Percentiles rank a stretch among this genome's conserved stretches.
Evolutionary conservation across 495 filamentous ascomycete genomes (phyloP).

Genomic region (Apiosordaria backusii): DNA sequence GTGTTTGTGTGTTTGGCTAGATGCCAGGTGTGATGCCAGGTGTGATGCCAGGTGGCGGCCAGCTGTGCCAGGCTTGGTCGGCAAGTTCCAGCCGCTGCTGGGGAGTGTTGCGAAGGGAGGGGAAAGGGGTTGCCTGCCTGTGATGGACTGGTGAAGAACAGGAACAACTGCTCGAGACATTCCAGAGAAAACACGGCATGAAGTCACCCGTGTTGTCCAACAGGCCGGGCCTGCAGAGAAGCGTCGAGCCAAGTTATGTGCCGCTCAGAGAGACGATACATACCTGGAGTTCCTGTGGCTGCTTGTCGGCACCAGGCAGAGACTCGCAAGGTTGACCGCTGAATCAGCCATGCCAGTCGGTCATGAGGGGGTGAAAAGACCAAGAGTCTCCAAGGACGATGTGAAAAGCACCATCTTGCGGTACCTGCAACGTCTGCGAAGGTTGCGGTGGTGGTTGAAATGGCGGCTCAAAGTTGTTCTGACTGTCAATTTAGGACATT

Average conservation of each 20-base stretch:
- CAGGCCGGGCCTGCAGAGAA: not conserved
- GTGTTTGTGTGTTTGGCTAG: too few relatives aligned
- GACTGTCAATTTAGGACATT: conserved; percentile 14
- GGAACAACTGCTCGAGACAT: not conserved
- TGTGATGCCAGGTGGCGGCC: not conserved
- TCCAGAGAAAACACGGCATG: not conserved
- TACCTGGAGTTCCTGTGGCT: conserved; percentile 14
- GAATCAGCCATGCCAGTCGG: conserved; percentile 7
- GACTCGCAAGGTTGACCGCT: conserved; percentile 12
- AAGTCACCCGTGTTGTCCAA: not conserved
- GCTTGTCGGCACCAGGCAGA: conserved; percentile 7
- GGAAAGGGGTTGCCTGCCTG: not conserved
- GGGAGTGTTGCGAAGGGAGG: too few relatives aligned
- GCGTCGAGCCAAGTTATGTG: not conserved
- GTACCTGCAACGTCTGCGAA: conserved; percentile 12
- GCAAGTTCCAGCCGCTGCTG: not conserved
- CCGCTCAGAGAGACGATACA: conserved; percentile 17
- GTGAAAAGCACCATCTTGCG: conserved; percentile 12
- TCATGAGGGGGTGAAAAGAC: conserved; percentile 17
- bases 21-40: too few relatives aligned
- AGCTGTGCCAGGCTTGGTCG: not conserved
- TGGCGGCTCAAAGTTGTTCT: conserved; percentile 16
- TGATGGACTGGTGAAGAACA: not conserved
- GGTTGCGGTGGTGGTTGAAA: conserved; percentile 19
- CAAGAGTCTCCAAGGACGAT: conserved; percentile 11